A percentile compares a stretch with the other conserved stretches of the same genome.
These are phyloP conservation scores for Serendipita vermifera DNA, from an alignment of 768 basidiomycete species.

Conservation along the genomic window DNA sequence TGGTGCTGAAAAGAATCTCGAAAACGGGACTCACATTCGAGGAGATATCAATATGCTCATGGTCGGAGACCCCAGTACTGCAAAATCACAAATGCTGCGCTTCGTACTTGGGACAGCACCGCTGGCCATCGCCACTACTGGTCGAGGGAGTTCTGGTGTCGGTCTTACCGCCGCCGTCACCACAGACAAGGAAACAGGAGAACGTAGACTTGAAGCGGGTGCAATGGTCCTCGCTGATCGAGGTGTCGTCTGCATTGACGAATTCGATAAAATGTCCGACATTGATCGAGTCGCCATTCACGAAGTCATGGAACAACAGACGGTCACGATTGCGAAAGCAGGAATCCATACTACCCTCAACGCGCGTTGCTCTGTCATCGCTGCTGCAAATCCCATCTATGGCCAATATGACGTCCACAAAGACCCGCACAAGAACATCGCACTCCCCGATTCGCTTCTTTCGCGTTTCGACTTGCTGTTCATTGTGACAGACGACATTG, in stretches of 20 bases:
- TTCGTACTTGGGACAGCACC: slow-evolving; percentile 95
- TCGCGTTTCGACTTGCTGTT: slow-evolving; percentile 98
- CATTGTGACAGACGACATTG: slow-evolving; percentile 95
- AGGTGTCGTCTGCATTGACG: slow-evolving; percentile 98
- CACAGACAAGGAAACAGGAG: slow-evolving; percentile 94
- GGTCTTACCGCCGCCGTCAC: slow-evolving; percentile 98
- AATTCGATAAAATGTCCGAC: slow-evolving; percentile 99
- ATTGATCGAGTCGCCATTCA: slow-evolving; percentile 98
- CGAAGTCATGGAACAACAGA: slow-evolving; percentile 99
- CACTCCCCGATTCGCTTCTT: slow-evolving; percentile 90
- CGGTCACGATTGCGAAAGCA: slow-evolving; percentile 97
- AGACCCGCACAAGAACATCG: slow-evolving; percentile 97
- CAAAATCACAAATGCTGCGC: slow-evolving; percentile 90
- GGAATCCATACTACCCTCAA: slow-evolving; percentile 98
- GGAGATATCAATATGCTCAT: slow-evolving; percentile 99
- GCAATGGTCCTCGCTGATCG: slow-evolving; percentile 99
- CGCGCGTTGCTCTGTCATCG: slow-evolving; percentile 93
- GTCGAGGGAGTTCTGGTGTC: slow-evolving; percentile 95
- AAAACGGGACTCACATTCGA: slow-evolving; percentile 96
- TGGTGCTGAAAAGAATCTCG: slow-evolving; percentile 93
- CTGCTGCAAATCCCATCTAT: slow-evolving; percentile 97
- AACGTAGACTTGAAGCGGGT: slow-evolving; percentile 91
- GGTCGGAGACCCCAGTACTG: slow-evolving; percentile 99
- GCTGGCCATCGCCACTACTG: slow-evolving; percentile 95
- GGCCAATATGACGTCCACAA: slow-evolving; percentile 99